Conservation (phyloP, 106 monocot species). For the Dioscorea zingiberensis region DNA sequence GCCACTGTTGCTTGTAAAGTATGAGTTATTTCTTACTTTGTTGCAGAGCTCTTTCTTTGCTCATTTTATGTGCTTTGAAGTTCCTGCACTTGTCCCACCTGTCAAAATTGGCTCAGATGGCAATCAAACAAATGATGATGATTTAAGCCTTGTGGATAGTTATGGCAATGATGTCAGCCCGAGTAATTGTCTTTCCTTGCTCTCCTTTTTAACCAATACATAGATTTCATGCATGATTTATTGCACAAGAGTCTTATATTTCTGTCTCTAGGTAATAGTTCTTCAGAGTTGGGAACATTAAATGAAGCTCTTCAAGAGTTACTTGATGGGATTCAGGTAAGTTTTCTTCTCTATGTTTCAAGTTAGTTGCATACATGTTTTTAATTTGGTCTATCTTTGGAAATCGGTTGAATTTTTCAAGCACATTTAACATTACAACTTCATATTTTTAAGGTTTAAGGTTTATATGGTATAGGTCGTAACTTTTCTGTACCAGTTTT, state of each 20-base stretch:
- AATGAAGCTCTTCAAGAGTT: conserved; percentile 99
- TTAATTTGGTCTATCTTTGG: no score
- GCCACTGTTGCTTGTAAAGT: neutral
- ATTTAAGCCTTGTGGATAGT: conserved; percentile 70
- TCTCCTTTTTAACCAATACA: neutral
- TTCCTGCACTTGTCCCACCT: conserved; percentile 73
- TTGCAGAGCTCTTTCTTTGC: conserved; percentile 98
- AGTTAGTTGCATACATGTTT: no score
- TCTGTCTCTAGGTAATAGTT: conserved; percentile 36
- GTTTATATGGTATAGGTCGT: no score
- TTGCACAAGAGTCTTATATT: neutral
- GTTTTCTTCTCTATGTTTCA: conserved; percentile 1
- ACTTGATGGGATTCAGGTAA: conserved; percentile 97
- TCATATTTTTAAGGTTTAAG: no score
- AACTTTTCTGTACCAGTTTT: no score
- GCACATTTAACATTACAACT: no score
- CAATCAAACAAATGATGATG: conserved; percentile 56
- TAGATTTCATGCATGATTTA: no score
- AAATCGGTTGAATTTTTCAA: no score
- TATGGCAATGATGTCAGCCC: conserved; percentile 75
- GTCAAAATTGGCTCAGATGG: conserved; percentile 31
- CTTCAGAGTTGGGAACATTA: conserved; percentile 65
- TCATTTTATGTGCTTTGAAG: conserved; percentile 99
- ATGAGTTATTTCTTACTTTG: conserved; percentile 7
- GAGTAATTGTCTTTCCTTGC: conserved; percentile 29